Evolutionary conservation across 148 eudicot genomes (phyloP), one percentile per base, ranked within the genome.

Genomic region (Simmondsia chinensis): DNA sequence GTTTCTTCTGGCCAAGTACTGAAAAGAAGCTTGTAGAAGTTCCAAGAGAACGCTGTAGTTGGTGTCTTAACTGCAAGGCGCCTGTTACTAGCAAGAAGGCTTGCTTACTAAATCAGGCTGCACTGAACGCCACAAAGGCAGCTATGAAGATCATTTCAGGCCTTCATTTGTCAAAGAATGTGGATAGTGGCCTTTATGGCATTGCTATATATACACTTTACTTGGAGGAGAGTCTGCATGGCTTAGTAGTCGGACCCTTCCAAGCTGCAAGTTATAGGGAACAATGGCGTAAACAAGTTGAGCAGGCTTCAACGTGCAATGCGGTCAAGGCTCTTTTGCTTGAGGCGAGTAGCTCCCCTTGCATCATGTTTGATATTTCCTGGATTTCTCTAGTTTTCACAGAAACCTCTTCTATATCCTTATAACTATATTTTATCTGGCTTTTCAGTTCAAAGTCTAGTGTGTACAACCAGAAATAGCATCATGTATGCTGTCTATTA

Each of bases 11-110:
- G 97, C 97, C 97, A 4, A 72, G 71, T 66, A 54, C 69, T 24
- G 88, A 82, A 44, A 91, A 79, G 66, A 91, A 85, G 60, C 74
- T 85, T 27, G 50, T 74, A 20, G 97, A 91, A 68, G 77, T 81
- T 25, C 93, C 97, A 23, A 78, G 97, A 59, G 97, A 91, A 68
- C 83, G 97, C 53, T 91, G 97, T 63, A 76, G 88, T 58, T 91
- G 97, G 97, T 91, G 97, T 66, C 61, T 79, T 51, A 50, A 75
- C 39, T 91, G 97, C 59, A 77, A 70, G 65, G 79, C 94, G 36
- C 20, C 80, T 30, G 64, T 51, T 22, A 5, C 57, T 9, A 85
- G 94, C 77, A 85, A 63, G 72, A 85, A 66, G 73, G 95, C 75
- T 21, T 91, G 97, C 76, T 72, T 85, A 49, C 61, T 91, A 41